Evolutionary conservation across 2,329 filamentous ascomycete genomes (phyloP), one percentile per base, ranked within the genome.

Genomic region (Phialophora expanda): DNA sequence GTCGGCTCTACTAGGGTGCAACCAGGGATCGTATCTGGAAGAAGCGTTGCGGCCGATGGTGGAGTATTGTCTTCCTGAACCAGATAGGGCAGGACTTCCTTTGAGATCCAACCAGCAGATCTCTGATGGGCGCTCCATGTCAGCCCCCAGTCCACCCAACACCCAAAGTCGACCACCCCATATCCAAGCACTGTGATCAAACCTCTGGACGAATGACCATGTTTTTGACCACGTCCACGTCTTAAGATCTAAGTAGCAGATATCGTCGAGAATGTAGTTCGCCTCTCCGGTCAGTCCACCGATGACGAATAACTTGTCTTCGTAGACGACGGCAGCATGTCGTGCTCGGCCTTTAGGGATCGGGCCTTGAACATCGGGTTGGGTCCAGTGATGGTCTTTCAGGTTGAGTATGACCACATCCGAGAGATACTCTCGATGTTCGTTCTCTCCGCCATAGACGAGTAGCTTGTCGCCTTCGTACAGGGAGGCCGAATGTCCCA

Each of bases 81-180:
- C 65, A 80, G 86, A 77, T 72, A 97, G 93, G 55, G 93, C 91
- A 1, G 93, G 93, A 66, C 87, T 93, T 38, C 92, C 93, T 76
- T 96, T 94, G 57, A 99, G 85, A 78, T 99, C 95, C 51, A 99
- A 83, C 93, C 95, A 99, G 91, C 93, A 97, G 51, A 99, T 86
- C 77, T 99, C 95, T 66, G 92, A 94, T 68, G 91, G 92, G 74
- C 96, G 94, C 80, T 98, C 93, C 92, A 98, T 97, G 71, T 97
- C 93, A 72, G 95, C 91, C 69, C 92, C 95, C 57, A 99, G 84
- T 1, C 95, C 95, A 46, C 95, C 95, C 77, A 97, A 97, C 6
- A 98, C 93, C 94, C 94, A 99, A 38, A 99, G 89, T 51, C 92
- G 88, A 69, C 95, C 93, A 62, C 90, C 89, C 85, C 93, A 97